Evolutionary conservation across 2,329 filamentous ascomycete species (phyloP).

Genomic region (Chaetomiaceae sp.): DNA sequence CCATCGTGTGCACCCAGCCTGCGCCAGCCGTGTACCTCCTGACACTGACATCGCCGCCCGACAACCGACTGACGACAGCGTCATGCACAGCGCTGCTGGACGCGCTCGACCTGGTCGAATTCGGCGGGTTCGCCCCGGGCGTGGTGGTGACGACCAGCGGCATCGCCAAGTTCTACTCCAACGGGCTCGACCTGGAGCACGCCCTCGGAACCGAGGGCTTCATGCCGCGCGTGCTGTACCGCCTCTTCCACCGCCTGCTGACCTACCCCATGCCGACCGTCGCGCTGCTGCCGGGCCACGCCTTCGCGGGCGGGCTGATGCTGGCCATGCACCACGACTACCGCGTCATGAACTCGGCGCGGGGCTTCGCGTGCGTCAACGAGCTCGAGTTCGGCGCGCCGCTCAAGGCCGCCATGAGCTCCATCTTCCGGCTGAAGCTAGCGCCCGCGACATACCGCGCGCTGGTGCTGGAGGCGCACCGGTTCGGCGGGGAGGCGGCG

Average conservation of each 20-base stretch:
- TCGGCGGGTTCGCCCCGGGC: conserved; percentile 55
- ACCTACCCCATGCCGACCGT: conserved; percentile 76
- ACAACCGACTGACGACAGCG: conserved; percentile 67
- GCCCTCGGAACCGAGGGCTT: conserved; percentile 54
- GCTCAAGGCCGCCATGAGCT: conserved; percentile 67
- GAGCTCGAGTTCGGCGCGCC: conserved; percentile 74
- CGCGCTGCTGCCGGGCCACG: conserved; percentile 72
- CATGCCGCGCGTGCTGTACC: conserved; percentile 55
- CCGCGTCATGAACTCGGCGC: conserved; percentile 63
- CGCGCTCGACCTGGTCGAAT: conserved; percentile 70
- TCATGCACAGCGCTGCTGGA: conserved; percentile 63
- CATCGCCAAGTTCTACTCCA: conserved; percentile 74
- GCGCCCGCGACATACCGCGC: conserved; percentile 50
- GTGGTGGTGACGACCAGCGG: conserved; percentile 71
- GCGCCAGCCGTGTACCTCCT: conserved; percentile 61
- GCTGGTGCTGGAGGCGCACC: conserved; percentile 66
- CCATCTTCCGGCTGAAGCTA: conserved; percentile 67
- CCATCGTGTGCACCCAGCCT: conserved; percentile 57
- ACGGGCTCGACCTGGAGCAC: conserved; percentile 71
- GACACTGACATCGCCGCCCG: conserved; percentile 62
- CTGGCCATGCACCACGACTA: conserved; percentile 78
- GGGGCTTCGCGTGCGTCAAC: conserved; percentile 74
- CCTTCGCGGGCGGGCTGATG: conserved; percentile 79
- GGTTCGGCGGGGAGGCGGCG: conserved; percentile 59
- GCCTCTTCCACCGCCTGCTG: conserved; percentile 58